These are phyloP conservation scores for Rosa rugosa DNA, from an alignment of 306 rosid species.

Conservation along the genomic window DNA sequence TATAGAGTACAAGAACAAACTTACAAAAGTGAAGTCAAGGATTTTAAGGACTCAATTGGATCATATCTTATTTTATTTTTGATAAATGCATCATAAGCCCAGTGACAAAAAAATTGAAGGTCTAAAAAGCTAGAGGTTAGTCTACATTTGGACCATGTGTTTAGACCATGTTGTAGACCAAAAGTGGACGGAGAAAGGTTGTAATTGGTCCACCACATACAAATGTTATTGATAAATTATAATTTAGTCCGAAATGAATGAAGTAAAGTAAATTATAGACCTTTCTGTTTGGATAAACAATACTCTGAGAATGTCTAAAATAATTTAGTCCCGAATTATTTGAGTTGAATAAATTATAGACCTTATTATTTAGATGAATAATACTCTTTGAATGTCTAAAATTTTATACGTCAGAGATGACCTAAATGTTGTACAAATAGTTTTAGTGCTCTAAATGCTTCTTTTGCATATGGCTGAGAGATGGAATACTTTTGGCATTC, in stretches of 20 bases:
- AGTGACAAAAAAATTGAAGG: too few relatives aligned
- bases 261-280: too few relatives aligned
- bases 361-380: too few relatives aligned
- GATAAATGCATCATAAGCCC: not conserved
- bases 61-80: not conserved
- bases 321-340: too few relatives aligned
- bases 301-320: too few relatives aligned
- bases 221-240: not conserved
- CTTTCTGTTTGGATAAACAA: too few relatives aligned
- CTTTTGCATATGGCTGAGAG: not conserved
- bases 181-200: too few relatives aligned
- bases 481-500: not conserved
- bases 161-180: too few relatives aligned
- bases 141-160: too few relatives aligned
- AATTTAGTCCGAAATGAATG: not conserved
- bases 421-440: not conserved
- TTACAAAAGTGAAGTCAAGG: slow-evolving; percentile 13
- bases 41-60: not conserved
- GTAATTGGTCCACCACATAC: too few relatives aligned
- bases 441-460: not conserved
- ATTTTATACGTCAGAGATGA: not conserved
- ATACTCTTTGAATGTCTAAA: not conserved
- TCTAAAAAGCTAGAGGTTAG: too few relatives aligned
- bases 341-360: too few relatives aligned
- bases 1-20: not conserved